These are phyloP conservation scores for Pterulicium gracile DNA, from an alignment of 1,284 basidiomycete species.

Conservation along the genomic window DNA sequence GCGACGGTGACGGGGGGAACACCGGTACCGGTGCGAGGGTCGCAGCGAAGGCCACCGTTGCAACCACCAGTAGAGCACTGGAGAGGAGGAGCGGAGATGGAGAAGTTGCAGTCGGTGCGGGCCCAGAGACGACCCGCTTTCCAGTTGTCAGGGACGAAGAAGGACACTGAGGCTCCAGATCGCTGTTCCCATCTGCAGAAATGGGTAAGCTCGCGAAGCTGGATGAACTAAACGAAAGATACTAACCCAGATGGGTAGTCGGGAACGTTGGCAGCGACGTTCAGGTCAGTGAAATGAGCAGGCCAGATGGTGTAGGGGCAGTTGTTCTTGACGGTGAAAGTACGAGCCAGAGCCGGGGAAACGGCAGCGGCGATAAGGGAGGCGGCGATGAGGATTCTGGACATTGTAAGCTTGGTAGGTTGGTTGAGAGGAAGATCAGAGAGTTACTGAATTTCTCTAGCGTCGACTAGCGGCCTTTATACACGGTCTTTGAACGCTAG, in stretches of 20 bases:
- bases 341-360: constrained; percentile 6
- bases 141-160: constrained; percentile 2
- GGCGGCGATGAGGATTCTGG: not conserved
- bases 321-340: constrained; percentile 11
- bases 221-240: not conserved
- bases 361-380: not conserved
- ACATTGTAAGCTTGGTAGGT: too few relatives aligned
- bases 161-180: not conserved
- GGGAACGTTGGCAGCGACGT: constrained; percentile 24
- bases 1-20: constrained; percentile 25
- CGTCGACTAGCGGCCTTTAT: too few relatives aligned
- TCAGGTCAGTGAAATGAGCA: constrained; percentile 25
- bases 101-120: constrained; percentile 1
- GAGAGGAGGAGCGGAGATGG: not conserved
- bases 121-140: not conserved
- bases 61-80: constrained; percentile 9
- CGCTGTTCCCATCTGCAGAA: not conserved
- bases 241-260: constrained; percentile 24
- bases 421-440: too few relatives aligned
- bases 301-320: constrained; percentile 10
- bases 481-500: too few relatives aligned
- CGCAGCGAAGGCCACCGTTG: constrained; percentile 20
- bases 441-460: too few relatives aligned
- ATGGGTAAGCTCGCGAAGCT: not conserved
- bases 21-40: constrained; percentile 24